A percentile compares a stretch with the other conserved stretches of the same genome.
Conservation (phyloP, 495 filamentous ascomycete genomes). For the Aspergillus conjunctus region DNA sequence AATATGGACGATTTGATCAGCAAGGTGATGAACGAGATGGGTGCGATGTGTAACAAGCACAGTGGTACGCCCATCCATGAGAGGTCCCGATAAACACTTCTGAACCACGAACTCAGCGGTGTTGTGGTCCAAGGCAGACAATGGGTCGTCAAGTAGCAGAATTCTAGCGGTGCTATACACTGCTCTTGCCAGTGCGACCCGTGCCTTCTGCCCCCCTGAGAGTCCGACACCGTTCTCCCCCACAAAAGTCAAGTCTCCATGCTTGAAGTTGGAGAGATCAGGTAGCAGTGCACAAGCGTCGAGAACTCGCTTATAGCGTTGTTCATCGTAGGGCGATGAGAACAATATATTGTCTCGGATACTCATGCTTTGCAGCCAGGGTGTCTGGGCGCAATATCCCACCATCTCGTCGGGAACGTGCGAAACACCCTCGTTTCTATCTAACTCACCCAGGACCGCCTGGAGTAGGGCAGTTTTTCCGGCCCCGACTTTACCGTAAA, state of each 20-base stretch:
- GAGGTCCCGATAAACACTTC: conserved; percentile 64
- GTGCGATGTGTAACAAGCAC: conserved; percentile 81
- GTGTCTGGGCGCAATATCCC: conserved; percentile 80
- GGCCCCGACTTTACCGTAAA: conserved; percentile 72
- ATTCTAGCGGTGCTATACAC: conserved; percentile 68
- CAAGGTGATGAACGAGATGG: conserved; percentile 64
- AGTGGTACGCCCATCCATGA: conserved; percentile 62
- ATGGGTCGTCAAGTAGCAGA: conserved; percentile 68
- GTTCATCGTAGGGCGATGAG: conserved; percentile 67
- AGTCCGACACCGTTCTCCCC: conserved; percentile 71
- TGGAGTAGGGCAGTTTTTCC: conserved; percentile 83
- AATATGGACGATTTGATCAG: conserved; percentile 70
- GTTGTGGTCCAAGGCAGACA: conserved; percentile 71
- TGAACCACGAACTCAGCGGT: conserved; percentile 73
- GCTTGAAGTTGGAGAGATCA: conserved; percentile 63
- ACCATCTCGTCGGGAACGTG: conserved; percentile 66
- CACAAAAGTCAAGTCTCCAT: conserved; percentile 70
- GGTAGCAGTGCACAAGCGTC: conserved; percentile 64
- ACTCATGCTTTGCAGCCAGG: conserved; percentile 92
- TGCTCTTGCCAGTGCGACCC: conserved; percentile 68
- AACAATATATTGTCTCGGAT: conserved; percentile 86
- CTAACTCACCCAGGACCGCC: conserved; percentile 76
- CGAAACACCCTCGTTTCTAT: conserved; percentile 61
- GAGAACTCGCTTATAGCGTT: conserved; percentile 60
- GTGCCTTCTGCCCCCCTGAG: conserved; percentile 71